Percentiles rank a stretch among this genome's conserved stretches.
Conservation (phyloP, 306 rosid species). For the Alnus rubra region DNA sequence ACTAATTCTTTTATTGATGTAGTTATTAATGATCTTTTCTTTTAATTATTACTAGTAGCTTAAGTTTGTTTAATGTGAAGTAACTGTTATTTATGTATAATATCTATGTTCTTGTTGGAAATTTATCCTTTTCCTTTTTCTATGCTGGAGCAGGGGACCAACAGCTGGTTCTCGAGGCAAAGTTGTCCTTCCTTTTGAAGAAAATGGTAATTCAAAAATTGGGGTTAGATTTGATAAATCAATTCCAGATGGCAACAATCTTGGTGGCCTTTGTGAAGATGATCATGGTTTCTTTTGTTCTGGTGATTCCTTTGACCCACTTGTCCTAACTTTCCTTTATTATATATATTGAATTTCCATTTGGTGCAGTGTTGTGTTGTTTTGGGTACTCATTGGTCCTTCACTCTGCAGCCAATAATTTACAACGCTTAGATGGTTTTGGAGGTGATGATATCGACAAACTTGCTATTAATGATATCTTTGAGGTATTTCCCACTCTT, state of each 20-base stretch:
- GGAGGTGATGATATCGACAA: conserved; percentile 83
- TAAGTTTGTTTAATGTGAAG: background rate
- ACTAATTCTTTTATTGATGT: background rate
- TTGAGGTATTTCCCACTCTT: conserved; percentile 61
- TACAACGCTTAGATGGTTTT: conserved; percentile 64
- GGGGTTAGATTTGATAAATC: conserved; percentile 97
- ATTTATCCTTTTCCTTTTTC: conserved; percentile 21
- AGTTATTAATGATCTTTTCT: background rate
- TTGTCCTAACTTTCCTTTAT: background rate
- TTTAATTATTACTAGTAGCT: background rate
- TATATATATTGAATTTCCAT: conserved; percentile 13
- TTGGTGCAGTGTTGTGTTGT: conserved; percentile 12
- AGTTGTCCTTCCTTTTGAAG: conserved; percentile 91
- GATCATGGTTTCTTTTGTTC: conserved; percentile 93
- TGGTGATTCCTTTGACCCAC: conserved; percentile 51
- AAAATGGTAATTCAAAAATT: conserved; percentile 78
- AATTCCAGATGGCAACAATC: conserved; percentile 92
- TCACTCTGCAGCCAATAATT: conserved; percentile 61
- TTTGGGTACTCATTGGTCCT: conserved; percentile 24
- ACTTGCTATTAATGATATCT: conserved; percentile 72
- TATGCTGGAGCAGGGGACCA: conserved; percentile 73
- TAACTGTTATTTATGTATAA: background rate
- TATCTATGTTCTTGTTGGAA: background rate
- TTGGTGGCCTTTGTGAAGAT: conserved; percentile 90
- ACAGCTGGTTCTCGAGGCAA: conserved; percentile 77